Evolutionary conservation across 306 rosid species (phyloP).

Genomic region (Prunus salicina): DNA sequence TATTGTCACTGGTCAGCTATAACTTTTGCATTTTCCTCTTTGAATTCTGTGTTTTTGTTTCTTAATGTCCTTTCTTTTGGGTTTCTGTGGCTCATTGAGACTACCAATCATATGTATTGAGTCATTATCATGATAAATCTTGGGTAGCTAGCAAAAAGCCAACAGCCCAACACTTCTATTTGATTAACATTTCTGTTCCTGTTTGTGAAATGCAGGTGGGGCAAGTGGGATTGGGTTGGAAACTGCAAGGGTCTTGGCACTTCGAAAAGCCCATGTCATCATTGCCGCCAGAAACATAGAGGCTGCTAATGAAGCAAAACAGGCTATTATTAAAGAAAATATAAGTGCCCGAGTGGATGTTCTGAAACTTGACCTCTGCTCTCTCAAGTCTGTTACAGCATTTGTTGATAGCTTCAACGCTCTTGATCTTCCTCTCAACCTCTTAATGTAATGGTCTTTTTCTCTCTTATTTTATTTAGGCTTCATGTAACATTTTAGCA

Average conservation of each 20-base stretch:
- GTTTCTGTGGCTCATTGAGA: no score
- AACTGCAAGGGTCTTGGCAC: conserved; percentile 70
- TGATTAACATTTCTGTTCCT: not conserved
- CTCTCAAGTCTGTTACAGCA: conserved; percentile 54
- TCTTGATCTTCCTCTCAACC: conserved; percentile 80
- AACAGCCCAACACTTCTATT: not conserved
- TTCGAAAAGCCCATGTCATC: conserved; percentile 62
- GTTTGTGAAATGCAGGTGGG: conserved; percentile 54
- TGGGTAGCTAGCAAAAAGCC: no score
- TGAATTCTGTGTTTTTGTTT: not conserved
- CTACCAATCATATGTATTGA: no score
- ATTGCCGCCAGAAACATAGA: conserved; percentile 76
- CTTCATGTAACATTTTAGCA: not conserved
- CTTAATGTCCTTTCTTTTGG: not conserved
- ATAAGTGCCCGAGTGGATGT: conserved; percentile 52
- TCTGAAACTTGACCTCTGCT: conserved; percentile 68
- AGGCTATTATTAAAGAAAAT: conserved; percentile 37
- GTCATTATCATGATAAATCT: no score
- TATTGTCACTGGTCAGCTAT: conserved; percentile 63
- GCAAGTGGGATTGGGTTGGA: conserved; percentile 94
- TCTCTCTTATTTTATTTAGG: not conserved
- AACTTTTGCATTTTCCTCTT: not conserved
- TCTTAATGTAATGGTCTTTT: conserved; percentile 54
- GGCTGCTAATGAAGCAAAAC: conserved; percentile 68
- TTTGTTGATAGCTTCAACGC: conserved; percentile 60